Evolutionary conservation across 495 filamentous ascomycete species (phyloP), one percentile per base, ranked within the genome.

Genomic region (Aspergillus carlsbadensis): DNA sequence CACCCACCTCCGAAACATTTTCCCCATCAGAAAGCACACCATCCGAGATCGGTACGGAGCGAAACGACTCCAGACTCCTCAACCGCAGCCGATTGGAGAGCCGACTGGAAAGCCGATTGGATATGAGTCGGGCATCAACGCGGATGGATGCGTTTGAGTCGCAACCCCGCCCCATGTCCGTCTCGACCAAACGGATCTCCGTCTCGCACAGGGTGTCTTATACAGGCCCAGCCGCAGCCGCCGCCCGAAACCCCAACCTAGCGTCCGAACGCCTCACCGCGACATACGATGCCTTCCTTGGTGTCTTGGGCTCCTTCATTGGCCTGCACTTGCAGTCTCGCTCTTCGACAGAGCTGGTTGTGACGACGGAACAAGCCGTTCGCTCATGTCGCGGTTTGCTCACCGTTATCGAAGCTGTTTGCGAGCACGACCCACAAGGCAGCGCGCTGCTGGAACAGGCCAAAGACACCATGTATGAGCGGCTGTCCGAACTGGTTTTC

Each of bases 281-380:
- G 36, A 84, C 86, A 29, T 92, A 96, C 70, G 92, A 98, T 71
- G 78, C 79, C 13, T 95, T 97, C 67, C 79, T 98, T 33, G 91
- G 92, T 26, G 86, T 88, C 62, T 81, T 98, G 42, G 92, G 89
- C 36, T 91, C 88, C 10, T 96, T 97, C 65, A 92, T 96, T 70
- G 94, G 95, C 13, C 76, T 96, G 29, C 90, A 96, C 61, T 80
- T 96, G 52, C 90, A 96, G 65, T 91, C 91, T 7, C 88, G 92
- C 54, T 93, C 92, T 15, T 87, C 90, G 17, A 82, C 88, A 0
- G 91, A 96, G 62, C 81, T 98, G 18, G 83, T 90, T 31, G 65
- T 84, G 15, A 86, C 81, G 20, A 89, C 88, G 5, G 84, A 88
- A 66, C 89, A 95, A 70, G 88, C 92, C 2, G 87, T 91, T 13